Evolutionary conservation across 2,329 filamentous ascomycete genomes (phyloP).

Genomic region (Aspergillus costaricaensis): DNA sequence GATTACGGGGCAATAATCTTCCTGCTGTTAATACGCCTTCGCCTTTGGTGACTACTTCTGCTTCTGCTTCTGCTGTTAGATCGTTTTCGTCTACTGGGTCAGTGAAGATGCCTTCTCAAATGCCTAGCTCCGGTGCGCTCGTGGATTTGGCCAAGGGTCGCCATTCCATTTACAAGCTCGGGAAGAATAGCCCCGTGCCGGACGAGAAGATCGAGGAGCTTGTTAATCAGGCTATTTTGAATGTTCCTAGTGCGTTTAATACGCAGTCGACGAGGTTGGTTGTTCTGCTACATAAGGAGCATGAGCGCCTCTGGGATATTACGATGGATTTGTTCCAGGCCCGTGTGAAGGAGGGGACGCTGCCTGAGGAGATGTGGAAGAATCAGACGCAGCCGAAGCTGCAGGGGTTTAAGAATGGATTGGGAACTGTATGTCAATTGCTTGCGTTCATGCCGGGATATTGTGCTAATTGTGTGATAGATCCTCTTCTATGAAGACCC

Average conservation of each 20-base stretch:
- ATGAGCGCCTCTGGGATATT: conserved; percentile 85
- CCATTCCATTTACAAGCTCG: conserved; percentile 41
- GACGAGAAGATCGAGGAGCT: conserved; percentile 41
- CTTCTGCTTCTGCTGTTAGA: background rate
- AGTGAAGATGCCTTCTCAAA: conserved; percentile 7
- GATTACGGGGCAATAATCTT: too few species aligned
- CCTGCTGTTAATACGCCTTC: background rate
- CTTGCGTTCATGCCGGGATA: background rate
- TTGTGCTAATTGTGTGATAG: conserved; percentile 20
- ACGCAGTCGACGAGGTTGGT: conserved; percentile 78
- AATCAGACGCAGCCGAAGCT: conserved; percentile 49
- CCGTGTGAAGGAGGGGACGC: conserved; percentile 61
- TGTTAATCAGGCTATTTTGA: conserved; percentile 56
- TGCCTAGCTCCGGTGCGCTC: conserved; percentile 24
- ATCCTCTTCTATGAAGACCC: conserved; percentile 86
- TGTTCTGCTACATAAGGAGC: conserved; percentile 77
- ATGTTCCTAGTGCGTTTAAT: conserved; percentile 85
- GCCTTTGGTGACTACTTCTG: conserved; percentile 29
- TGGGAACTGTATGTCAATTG: conserved; percentile 67
- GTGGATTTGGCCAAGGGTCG: conserved; percentile 36
- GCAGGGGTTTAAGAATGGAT: conserved; percentile 66
- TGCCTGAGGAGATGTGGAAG: conserved; percentile 59
- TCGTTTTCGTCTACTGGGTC: conserved; percentile 20
- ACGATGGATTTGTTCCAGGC: conserved; percentile 64
- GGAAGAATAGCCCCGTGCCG: conserved; percentile 35